Evolutionary conservation across 2,329 filamentous ascomycete genomes (phyloP), one percentile per base, ranked within the genome.

Genomic region (Cladophialophora exuberans): DNA sequence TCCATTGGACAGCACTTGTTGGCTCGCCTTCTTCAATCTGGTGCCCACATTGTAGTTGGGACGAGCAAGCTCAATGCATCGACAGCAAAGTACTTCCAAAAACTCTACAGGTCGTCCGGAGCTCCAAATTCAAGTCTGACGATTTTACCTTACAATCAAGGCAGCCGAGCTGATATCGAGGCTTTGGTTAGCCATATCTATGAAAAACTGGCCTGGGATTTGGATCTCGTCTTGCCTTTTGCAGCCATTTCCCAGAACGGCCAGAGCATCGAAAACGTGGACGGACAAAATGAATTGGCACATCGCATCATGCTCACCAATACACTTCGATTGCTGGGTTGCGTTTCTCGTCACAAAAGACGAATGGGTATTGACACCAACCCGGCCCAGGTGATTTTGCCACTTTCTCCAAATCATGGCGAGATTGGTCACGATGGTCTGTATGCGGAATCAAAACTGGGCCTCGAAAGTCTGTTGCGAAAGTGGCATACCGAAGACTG

Each of bases 1-100:
- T 81, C 81, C 2, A 76, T 83, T 30, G 82, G 83, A 4, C 71
- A 70, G 2, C 73, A 76, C 10, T 79, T 77, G 3, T 81, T 81
- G 1, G 62, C 79, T 13, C 76, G 79, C 6, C 85, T 77, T 61
- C 82, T 82, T 15, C 70, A 69, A 60, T 81, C 82, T 3, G 79
- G 79, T 5, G 78, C 76, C 10, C 28, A 61, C 15, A 72, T 76
- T 6, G 54, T 75, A 7, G 72, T 75, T 7, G 75, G 72, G 3
- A 74, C 73, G 5, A 75, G 69, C 45, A 64, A 62, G 33, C 63
- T 66, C 47, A 62, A 63, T 15, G 67, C 66, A 18, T 61, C 57
- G 4, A 65, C 63, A 7, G 64, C 68, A 5, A 55, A 52, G 4
- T 68, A 69, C 20, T 75, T 72, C 47, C 72, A 72, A 51, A 31